These are phyloP conservation scores for Termitomyces sp. DNA, from an alignment of 768 basidiomycete species.

Conservation along the genomic window DNA sequence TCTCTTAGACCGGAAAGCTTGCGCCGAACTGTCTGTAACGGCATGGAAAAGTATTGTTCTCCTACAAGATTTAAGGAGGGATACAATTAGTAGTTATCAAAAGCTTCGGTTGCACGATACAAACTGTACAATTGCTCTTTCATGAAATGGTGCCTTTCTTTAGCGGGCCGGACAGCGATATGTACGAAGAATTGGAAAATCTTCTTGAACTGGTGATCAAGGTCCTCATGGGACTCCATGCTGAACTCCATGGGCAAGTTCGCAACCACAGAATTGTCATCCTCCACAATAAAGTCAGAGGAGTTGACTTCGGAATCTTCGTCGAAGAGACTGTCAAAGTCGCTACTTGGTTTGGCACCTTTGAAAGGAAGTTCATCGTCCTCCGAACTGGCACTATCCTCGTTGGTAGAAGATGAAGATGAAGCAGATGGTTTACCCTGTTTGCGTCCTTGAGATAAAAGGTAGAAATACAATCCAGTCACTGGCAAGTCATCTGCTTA, in stretches of 20 bases:
- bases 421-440: constrained; percentile 33
- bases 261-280: constrained; percentile 40
- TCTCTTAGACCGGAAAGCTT: constrained; percentile 68
- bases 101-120: constrained; percentile 5
- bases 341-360: constrained; percentile 39
- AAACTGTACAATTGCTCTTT: constrained; percentile 45
- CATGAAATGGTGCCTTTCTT: constrained; percentile 52
- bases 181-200: constrained; percentile 87
- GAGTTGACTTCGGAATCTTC: constrained; percentile 34
- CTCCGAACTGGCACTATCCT: constrained; percentile 22
- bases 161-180: constrained; percentile 56
- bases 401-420: constrained; percentile 14
- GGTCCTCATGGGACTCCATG: constrained; percentile 71
- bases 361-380: constrained; percentile 31
- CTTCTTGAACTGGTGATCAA: constrained; percentile 78
- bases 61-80: constrained; percentile 21
- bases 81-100: neutral
- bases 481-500: constrained; percentile 23
- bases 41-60: constrained; percentile 70
- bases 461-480: neutral
- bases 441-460: constrained; percentile 34
- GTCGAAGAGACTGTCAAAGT: constrained; percentile 30
- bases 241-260: constrained; percentile 76
- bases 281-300: constrained; percentile 59
- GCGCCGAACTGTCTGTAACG: constrained; percentile 61